Conservation (phyloP, 345 rosid genomes). For the Populus davidiana region DNA sequence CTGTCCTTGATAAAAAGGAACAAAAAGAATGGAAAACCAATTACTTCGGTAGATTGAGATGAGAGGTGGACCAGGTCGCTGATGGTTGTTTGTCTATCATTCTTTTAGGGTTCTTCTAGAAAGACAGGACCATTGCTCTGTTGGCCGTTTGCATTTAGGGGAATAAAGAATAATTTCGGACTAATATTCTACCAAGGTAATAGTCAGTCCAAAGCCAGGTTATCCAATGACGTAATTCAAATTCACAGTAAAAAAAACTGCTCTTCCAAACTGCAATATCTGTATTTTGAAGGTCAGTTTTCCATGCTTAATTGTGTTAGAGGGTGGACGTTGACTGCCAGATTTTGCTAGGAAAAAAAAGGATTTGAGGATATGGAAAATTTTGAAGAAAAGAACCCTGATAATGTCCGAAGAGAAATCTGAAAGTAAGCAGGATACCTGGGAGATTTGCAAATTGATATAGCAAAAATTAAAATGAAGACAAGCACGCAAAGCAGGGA, state of each 20-base stretch:
- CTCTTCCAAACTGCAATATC: too few relatives aligned
- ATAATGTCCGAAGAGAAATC: neutral
- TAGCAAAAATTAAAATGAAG: neutral
- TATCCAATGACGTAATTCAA: too few relatives aligned
- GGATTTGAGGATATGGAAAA: neutral
- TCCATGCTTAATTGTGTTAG: neutral
- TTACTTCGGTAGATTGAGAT: neutral
- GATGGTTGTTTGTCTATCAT: neutral
- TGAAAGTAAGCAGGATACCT: neutral
- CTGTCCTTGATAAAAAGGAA: neutral
- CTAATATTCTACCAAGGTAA: too few relatives aligned
- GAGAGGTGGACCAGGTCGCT: neutral
- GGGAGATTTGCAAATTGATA: neutral
- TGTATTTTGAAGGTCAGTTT: too few relatives aligned
- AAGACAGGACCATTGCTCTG: neutral
- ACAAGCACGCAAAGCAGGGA: neutral
- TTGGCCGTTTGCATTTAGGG: neutral
- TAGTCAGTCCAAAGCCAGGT: too few relatives aligned
- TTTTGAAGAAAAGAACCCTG: neutral
- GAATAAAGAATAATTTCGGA: neutral
- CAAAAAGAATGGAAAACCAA: neutral
- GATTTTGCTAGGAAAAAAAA: neutral
- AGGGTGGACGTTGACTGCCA: neutral
- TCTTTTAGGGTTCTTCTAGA: neutral
- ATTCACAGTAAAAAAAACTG: too few relatives aligned